Evolutionary conservation across 164 flowering plant genomes (phyloP).

Genomic region (Berberis thunbergii): DNA sequence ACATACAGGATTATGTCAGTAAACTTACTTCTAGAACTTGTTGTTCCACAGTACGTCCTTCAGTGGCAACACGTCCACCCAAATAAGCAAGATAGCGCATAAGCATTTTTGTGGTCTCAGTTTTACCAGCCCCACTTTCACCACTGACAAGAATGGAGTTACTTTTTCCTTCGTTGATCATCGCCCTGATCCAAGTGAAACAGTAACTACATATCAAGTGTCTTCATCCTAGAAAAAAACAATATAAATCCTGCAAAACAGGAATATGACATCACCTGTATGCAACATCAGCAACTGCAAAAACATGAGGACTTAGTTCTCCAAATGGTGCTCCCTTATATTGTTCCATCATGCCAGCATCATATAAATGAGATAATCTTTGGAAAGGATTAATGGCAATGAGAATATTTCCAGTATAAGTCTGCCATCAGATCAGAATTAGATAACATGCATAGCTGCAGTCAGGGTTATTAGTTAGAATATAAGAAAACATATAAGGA

Average conservation of each 20-base stretch:
- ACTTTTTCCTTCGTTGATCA: constrained; percentile 69
- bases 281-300: constrained; percentile 80
- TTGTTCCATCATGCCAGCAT: constrained; percentile 51
- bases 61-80: constrained; percentile 57
- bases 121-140: constrained; percentile 93
- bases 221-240: constrained; percentile 1
- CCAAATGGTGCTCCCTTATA: constrained; percentile 67
- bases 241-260: neutral
- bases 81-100: constrained; percentile 80
- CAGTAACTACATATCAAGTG: constrained; percentile 2
- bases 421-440: constrained; percentile 43
- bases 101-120: constrained; percentile 90
- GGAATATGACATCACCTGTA: constrained; percentile 39
- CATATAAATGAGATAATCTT: constrained; percentile 53
- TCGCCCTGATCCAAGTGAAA: constrained; percentile 39
- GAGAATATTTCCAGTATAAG: constrained; percentile 77
- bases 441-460: neutral
- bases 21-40: constrained; percentile 74
- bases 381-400: constrained; percentile 86
- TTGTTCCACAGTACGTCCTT: constrained; percentile 70
- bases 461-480: constrained; percentile 5
- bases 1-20: neutral
- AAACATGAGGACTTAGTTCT: constrained; percentile 73
- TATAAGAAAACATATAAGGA: neutral
- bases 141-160: constrained; percentile 79